Evolutionary conservation across 164 flowering plant genomes (phyloP).

Genomic region (Kalanchoe fedtschenkoi): DNA sequence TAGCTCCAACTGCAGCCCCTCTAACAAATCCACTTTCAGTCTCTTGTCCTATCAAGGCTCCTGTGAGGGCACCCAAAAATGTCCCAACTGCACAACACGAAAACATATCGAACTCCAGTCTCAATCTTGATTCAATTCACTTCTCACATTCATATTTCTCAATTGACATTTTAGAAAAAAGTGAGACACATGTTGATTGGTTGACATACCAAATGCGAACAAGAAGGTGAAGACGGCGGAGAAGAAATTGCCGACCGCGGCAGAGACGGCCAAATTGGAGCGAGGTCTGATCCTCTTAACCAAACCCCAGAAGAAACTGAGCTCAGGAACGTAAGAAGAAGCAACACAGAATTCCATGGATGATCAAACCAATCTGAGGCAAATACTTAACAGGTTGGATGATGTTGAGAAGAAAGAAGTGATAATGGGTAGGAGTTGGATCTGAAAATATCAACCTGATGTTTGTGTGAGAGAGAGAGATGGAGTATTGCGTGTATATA

Average conservation of each 20-base stretch:
- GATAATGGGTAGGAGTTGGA: slow-evolving; percentile 1
- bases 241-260: slow-evolving; percentile 53
- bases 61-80: slow-evolving; percentile 73
- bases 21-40: slow-evolving; percentile 83
- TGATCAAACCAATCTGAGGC: background rate
- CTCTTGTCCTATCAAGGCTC: slow-evolving; percentile 86
- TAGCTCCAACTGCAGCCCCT: slow-evolving; percentile 88
- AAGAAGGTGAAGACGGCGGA: slow-evolving; percentile 74
- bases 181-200: background rate
- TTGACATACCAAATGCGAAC: slow-evolving; percentile 69
- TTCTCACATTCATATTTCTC: background rate
- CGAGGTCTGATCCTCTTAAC: slow-evolving; percentile 32
- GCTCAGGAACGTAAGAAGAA: slow-evolving; percentile 14
- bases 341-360: slow-evolving; percentile 43
- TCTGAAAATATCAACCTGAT: background rate
- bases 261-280: slow-evolving; percentile 38
- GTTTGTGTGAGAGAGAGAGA: too few relatives aligned
- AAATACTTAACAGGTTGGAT: background rate
- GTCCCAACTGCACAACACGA: slow-evolving; percentile 59
- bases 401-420: background rate
- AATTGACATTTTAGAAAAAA: background rate
- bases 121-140: background rate
- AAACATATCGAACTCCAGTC: slow-evolving; percentile 2
- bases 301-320: slow-evolving; percentile 21
- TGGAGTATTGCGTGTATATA: slow-evolving; percentile 2